Conservation (phyloP, 768 basidiomycete genomes). For the Panaeolus cyanescens region DNA sequence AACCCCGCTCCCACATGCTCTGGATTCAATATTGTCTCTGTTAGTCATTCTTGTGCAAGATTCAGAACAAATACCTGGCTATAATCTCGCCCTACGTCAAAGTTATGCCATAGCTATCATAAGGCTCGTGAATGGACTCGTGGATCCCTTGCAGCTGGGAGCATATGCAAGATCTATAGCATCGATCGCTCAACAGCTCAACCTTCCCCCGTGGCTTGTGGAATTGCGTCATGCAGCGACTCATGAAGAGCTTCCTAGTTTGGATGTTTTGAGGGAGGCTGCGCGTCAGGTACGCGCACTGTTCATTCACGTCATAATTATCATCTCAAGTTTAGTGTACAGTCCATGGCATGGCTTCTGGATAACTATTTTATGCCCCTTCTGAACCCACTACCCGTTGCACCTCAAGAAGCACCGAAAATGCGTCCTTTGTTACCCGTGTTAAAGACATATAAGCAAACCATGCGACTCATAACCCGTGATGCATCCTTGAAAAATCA, state of each 20-base stretch:
- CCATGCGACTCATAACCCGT: constrained; percentile 60
- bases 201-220: constrained; percentile 86
- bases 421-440: constrained; percentile 66
- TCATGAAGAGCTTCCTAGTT: constrained; percentile 90
- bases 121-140: constrained; percentile 91
- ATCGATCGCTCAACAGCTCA: constrained; percentile 83
- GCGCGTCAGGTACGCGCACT: constrained; percentile 57
- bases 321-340: constrained; percentile 4
- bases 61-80: constrained; percentile 23
- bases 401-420: constrained; percentile 28
- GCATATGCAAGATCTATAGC: constrained; percentile 90
- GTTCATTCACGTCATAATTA: constrained; percentile 4
- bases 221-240: constrained; percentile 94
- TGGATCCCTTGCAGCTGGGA: constrained; percentile 91
- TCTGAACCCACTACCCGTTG: constrained; percentile 51
- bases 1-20: constrained; percentile 76
- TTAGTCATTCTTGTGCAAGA: constrained; percentile 65
- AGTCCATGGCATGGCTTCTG: constrained; percentile 86
- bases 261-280: constrained; percentile 77
- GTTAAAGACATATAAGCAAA: constrained; percentile 72
- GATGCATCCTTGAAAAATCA: constrained; percentile 63
- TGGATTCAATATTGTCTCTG: constrained; percentile 71
- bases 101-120: constrained; percentile 82
- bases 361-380: constrained; percentile 85
- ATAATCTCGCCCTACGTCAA: constrained; percentile 63